These are phyloP conservation scores for Sporothrix humicola DNA, from an alignment of 2,329 filamentous ascomycete species.

Conservation along the genomic window DNA sequence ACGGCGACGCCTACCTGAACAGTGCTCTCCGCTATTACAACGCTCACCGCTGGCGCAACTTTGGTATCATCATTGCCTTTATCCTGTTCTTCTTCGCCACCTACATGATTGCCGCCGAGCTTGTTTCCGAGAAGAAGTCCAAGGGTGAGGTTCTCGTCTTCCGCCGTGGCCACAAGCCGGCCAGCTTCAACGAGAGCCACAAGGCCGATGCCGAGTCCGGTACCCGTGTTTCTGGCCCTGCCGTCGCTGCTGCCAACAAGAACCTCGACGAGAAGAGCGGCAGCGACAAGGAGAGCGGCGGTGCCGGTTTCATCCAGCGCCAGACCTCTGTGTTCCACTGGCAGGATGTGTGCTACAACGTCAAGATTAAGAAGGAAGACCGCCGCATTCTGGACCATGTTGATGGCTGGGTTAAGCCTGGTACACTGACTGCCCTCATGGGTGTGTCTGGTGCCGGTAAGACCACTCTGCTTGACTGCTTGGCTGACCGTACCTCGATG, in stretches of 20 bases:
- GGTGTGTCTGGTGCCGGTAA: slow-evolving; percentile 90
- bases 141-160: slow-evolving; percentile 80
- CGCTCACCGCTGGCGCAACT: slow-evolving; percentile 70
- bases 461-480: slow-evolving; percentile 83
- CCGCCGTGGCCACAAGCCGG: slow-evolving; percentile 69
- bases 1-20: slow-evolving; percentile 63
- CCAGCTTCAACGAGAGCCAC: slow-evolving; percentile 63
- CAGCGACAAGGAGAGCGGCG: slow-evolving; percentile 43
- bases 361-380: slow-evolving; percentile 78
- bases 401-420: slow-evolving; percentile 94
- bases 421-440: slow-evolving; percentile 89
- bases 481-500: slow-evolving; percentile 86
- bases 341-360: slow-evolving; percentile 77
- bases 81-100: slow-evolving; percentile 64
- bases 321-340: slow-evolving; percentile 88
- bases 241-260: not conserved
- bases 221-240: slow-evolving; percentile 55
- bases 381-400: slow-evolving; percentile 83
- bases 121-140: slow-evolving; percentile 69
- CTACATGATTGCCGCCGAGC: slow-evolving; percentile 70
- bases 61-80: slow-evolving; percentile 71
- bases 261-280: slow-evolving; percentile 26
- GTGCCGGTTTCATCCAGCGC: slow-evolving; percentile 53
- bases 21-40: slow-evolving; percentile 62
- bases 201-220: slow-evolving; percentile 66